Conservation (phyloP, 116 monocot genomes). For the Zostera marina region DNA sequence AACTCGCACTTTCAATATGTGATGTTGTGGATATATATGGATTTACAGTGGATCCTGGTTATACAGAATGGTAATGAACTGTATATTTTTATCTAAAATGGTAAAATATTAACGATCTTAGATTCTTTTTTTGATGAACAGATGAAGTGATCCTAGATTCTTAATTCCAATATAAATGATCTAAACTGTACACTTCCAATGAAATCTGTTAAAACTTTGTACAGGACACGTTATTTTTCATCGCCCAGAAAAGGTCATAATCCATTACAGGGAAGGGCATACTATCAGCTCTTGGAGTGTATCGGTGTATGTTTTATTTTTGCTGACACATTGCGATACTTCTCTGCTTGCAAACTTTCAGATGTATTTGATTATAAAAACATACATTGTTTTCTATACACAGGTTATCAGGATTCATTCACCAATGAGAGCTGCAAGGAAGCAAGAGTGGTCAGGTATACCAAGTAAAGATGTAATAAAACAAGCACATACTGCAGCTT, state of each 20-base stretch:
- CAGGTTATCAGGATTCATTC: conserved; percentile 93
- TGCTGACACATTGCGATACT: not conserved
- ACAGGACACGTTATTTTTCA: conserved; percentile 92
- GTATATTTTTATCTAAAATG: too few relatives aligned
- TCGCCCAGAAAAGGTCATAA: conserved; percentile 79
- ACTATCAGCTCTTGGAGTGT: conserved; percentile 92
- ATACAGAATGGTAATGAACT: conserved; percentile 72
- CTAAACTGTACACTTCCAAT: too few relatives aligned
- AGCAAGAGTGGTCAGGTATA: conserved; percentile 65
- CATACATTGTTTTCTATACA: not conserved
- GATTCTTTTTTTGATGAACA: too few relatives aligned
- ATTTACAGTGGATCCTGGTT: conserved; percentile 92
- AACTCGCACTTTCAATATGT: conserved; percentile 89
- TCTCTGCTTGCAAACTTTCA: not conserved
- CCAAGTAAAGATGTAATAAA: conserved; percentile 50
- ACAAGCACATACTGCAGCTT: conserved; percentile 55
- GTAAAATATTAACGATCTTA: too few relatives aligned
- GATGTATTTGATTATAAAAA: not conserved
- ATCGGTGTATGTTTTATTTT: conserved; percentile 50
- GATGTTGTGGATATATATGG: conserved; percentile 90
- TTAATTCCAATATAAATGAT: too few relatives aligned
- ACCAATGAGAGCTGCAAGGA: conserved; percentile 66
- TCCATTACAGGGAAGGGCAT: conserved; percentile 91
- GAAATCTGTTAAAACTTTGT: not conserved
- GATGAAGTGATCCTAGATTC: too few relatives aligned